These are phyloP conservation scores for Seminavis robusta DNA, from an alignment of 108 stramenopile species.

Conservation along the genomic window DNA sequence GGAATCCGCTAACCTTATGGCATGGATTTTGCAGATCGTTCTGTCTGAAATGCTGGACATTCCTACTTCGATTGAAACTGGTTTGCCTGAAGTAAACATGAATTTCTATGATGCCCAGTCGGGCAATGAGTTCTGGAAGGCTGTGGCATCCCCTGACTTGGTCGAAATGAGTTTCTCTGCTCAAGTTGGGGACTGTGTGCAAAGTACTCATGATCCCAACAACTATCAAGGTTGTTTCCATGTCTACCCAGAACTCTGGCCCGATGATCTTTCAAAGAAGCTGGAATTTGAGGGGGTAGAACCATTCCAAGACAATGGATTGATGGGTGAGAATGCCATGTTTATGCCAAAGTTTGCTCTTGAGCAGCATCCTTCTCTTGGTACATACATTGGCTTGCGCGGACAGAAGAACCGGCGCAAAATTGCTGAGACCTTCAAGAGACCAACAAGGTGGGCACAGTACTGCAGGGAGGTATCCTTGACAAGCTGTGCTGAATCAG, in stretches of 20 bases:
- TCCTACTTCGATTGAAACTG: slow-evolving; percentile 24
- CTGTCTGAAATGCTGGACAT: slow-evolving; percentile 25
- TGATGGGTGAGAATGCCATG: slow-evolving; percentile 26
- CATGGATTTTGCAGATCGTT: slow-evolving; percentile 40
- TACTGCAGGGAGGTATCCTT: slow-evolving; percentile 13
- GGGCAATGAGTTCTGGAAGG: slow-evolving; percentile 5
- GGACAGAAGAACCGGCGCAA: slow-evolving; percentile 19
- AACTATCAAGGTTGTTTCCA: slow-evolving; percentile 28
- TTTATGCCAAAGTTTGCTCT: slow-evolving; percentile 28
- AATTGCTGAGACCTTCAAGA: slow-evolving; percentile 16
- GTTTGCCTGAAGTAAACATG: neutral
- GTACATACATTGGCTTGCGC: slow-evolving; percentile 26
- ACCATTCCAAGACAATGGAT: slow-evolving; percentile 8
- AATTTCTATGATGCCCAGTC: slow-evolving; percentile 16
- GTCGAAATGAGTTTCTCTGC: neutral
- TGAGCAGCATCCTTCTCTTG: slow-evolving; percentile 19
- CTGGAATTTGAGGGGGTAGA: too few species aligned
- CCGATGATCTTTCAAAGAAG: too few species aligned
- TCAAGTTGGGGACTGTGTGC: neutral
- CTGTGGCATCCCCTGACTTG: neutral
- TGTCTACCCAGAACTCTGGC: slow-evolving; percentile 22
- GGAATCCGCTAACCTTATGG: slow-evolving; percentile 23
- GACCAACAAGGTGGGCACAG: slow-evolving; percentile 17
- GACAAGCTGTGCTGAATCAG: neutral
- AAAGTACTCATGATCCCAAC: neutral